A percentile compares a stretch with the other conserved stretches of the same genome.
phyloP scores from a whole-genome alignment of 108 stramenopile species.

The Fragilariopsis cylindrus region DNA sequence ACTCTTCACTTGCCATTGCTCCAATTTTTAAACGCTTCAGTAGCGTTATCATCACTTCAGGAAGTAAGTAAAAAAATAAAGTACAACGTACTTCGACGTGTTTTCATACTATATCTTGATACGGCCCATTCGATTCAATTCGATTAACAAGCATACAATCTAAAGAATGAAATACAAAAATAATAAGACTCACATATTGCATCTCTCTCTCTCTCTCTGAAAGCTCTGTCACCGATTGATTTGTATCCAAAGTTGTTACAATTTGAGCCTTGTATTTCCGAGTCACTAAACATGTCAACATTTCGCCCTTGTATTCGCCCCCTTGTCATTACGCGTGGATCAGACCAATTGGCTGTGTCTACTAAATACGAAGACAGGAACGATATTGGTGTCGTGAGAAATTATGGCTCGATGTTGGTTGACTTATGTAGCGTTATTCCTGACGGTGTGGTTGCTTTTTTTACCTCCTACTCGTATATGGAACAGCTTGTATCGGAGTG shows the following conservation, averaged over 20 bases:
- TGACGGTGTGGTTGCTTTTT: slow-evolving; percentile 97
- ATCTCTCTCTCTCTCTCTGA: neutral
- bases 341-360: slow-evolving; percentile 88
- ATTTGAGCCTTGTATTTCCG: slow-evolving; percentile 94
- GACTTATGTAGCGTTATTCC: slow-evolving; percentile 90
- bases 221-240: slow-evolving; percentile 94
- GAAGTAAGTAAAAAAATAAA: slow-evolving; percentile 40
- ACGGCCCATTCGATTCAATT: too few species aligned
- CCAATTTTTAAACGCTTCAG: slow-evolving; percentile 97
- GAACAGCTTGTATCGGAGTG: slow-evolving; percentile 92
- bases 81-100: too few species aligned
- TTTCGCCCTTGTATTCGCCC: slow-evolving; percentile 98
- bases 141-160: too few species aligned
- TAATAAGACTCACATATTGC: too few species aligned
- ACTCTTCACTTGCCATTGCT: slow-evolving; percentile 96
- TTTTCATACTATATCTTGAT: too few species aligned
- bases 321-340: slow-evolving; percentile 94
- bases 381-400: slow-evolving; percentile 88
- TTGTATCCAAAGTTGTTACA: slow-evolving; percentile 98
- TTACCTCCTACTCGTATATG: slow-evolving; percentile 98
- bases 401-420: slow-evolving; percentile 84
- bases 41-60: slow-evolving; percentile 96
- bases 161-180: too few species aligned
- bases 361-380: slow-evolving; percentile 90
- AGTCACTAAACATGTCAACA: slow-evolving; percentile 96